A percentile compares a stretch with the other conserved stretches of the same genome.
Evolutionary conservation across 2,329 filamentous ascomycete species (phyloP).

Genomic region (Cadophora luteo-olivacea): DNA sequence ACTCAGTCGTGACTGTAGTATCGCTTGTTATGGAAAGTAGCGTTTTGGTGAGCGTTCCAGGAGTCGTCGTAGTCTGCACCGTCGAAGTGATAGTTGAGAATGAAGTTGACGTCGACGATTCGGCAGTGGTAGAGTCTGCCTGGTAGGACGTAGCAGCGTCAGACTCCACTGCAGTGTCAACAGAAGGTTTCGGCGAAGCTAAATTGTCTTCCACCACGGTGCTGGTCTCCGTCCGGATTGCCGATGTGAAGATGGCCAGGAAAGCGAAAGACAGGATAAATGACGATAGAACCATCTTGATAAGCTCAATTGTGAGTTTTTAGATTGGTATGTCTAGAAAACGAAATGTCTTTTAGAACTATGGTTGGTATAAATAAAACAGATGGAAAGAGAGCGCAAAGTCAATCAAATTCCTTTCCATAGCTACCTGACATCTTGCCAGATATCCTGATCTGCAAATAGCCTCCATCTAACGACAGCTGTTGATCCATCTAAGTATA

Average conservation of each 20-base stretch:
- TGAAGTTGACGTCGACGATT: not conserved
- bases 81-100: not conserved
- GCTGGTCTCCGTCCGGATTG: not conserved
- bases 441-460: constrained; percentile 1
- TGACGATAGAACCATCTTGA: not conserved
- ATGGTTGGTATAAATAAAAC: not conserved
- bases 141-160: not conserved
- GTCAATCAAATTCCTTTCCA: not conserved
- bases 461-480: not conserved
- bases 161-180: not conserved
- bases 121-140: not conserved
- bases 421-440: not conserved
- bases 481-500: not conserved
- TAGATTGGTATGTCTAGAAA: no score
- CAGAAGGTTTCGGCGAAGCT: not conserved
- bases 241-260: not conserved
- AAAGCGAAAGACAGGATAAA: not conserved
- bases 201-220: not conserved
- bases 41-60: not conserved
- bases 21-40: not conserved
- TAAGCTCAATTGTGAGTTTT: no score
- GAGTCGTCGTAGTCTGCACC: no score
- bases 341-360: no score
- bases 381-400: not conserved
- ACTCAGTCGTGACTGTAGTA: not conserved